phyloP scores from a whole-genome alignment of 2,329 filamentous ascomycete species.

The Ophiostoma ulmi region DNA sequence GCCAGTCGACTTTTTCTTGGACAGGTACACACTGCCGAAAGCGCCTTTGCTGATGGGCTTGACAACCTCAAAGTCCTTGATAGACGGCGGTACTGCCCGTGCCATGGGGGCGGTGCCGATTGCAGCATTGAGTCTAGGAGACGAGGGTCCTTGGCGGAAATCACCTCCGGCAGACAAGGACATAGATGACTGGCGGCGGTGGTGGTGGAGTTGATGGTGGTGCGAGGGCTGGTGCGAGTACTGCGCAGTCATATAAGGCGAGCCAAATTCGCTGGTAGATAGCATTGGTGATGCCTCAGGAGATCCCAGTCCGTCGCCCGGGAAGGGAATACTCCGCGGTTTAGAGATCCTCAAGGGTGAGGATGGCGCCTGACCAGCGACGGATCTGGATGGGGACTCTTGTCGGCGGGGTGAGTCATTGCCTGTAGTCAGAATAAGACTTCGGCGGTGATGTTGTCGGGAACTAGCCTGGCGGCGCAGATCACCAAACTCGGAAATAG shows the following conservation, averaged over 20 bases:
- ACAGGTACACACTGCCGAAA: constrained; percentile 94
- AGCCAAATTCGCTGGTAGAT: constrained; percentile 73
- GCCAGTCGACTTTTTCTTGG: constrained; percentile 97
- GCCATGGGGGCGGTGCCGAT: constrained; percentile 70
- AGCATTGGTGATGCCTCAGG: constrained; percentile 88
- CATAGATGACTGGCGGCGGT: constrained; percentile 86
- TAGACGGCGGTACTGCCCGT: constrained; percentile 84
- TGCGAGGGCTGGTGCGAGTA: constrained; percentile 60
- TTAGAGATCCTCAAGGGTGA: constrained; percentile 84
- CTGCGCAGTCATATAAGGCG: constrained; percentile 52
- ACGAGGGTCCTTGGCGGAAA: constrained; percentile 62
- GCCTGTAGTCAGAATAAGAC: constrained; percentile 68
- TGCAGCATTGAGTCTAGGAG: constrained; percentile 72
- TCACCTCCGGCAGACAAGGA: constrained; percentile 47
- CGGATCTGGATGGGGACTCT: constrained; percentile 75
- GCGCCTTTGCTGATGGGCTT: constrained; percentile 99
- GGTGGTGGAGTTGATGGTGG: constrained; percentile 49
- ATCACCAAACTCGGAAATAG: constrained; percentile 76
- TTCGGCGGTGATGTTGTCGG: constrained; percentile 78
- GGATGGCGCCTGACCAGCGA: constrained; percentile 57
- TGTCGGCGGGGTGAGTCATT: constrained; percentile 67
- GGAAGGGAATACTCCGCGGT: constrained; percentile 58
- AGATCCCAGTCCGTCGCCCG: constrained; percentile 65
- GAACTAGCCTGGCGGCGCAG: constrained; percentile 72
- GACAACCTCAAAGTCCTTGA: constrained; percentile 99